Evolutionary conservation across 2,329 filamentous ascomycete species (phyloP), one percentile per base, ranked within the genome.

Genomic region (Davidsoniella neocaledoniae): DNA sequence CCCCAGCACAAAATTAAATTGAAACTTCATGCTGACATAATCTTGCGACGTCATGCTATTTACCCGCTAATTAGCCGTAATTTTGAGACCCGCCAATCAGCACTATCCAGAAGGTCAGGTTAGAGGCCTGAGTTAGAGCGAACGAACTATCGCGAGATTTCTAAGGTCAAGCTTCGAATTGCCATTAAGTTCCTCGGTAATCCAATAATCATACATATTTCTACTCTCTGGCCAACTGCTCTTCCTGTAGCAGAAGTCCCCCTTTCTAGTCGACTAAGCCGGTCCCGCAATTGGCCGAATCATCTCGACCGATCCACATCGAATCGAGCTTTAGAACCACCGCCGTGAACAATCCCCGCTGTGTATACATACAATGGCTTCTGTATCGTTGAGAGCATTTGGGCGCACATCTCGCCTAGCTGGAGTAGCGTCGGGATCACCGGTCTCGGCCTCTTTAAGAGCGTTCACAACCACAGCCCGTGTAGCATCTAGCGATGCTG

Each of bases 391-490:
- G 5, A 40, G 29, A 16, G 19, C 5, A 14, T n/a, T 47, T 25
- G 39, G 45, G 37, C 43, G 23, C 21, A 26, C 43, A 38, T 23
- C 19, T n/a, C 43, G 37, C 23, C 42, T 47, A 1, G 26, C 43
- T 1, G 10, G 21, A 17, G n/a, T n/a, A 0, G 16, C 64, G 3
- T n/a, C 21, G 16, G 21, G 14, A 38, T 36, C 14, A 3, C 17
- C 8, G 19, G 46, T 21, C 46, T 39, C 33, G 39, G n/a, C 40
- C 26, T 49, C 14, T 43, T 12, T 16, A 23, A 48, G 37, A 40
- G 26, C 19, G 17, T 26, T n/a, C 21, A 50, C 43, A 21, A 14
- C 37, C n/a, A 33, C 23, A 21, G 46, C 39, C 19, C 17, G 14
- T 33, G 1, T 29, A 14, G 6, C 47, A 14, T 14, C 41, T 49